These are phyloP conservation scores for Cutaneotrichosporon sp. DNA, from an alignment of 1,284 basidiomycete species.

Conservation along the genomic window DNA sequence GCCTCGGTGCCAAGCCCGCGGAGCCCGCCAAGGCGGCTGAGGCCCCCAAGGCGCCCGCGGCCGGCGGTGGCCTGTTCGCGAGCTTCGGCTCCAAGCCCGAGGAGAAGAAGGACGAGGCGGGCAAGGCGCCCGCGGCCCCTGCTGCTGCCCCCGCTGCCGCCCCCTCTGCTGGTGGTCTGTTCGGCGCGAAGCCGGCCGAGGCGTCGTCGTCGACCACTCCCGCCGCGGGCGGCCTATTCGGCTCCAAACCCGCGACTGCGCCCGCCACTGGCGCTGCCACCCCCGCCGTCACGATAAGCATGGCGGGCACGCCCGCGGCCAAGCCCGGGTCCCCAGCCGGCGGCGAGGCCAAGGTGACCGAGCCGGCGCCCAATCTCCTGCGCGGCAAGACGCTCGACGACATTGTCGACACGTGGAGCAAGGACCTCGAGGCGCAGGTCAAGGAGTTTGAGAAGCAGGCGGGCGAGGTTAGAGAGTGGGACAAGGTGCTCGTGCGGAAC, in stretches of 20 bases:
- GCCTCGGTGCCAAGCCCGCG: slow-evolving; percentile 30
- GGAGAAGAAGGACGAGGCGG: slow-evolving; percentile 16
- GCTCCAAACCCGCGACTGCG: slow-evolving; percentile 25
- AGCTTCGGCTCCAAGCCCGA: slow-evolving; percentile 16
- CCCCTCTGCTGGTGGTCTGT: slow-evolving; percentile 19
- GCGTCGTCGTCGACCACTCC: slow-evolving; percentile 3
- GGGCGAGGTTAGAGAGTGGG: slow-evolving; percentile 92
- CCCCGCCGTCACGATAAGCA: slow-evolving; percentile 20
- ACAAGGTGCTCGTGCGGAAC: slow-evolving; percentile 87
- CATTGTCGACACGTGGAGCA: slow-evolving; percentile 88
- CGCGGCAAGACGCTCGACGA: slow-evolving; percentile 94
- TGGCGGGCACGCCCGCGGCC: slow-evolving; percentile 33
- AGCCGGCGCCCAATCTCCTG: slow-evolving; percentile 68
- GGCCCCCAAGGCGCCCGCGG: slow-evolving; percentile 31
- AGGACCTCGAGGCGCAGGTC: slow-evolving; percentile 81
- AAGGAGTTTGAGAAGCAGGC: slow-evolving; percentile 87
- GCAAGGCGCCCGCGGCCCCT: slow-evolving; percentile 14
- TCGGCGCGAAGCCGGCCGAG: slow-evolving; percentile 34
- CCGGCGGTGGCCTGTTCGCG: slow-evolving; percentile 22
- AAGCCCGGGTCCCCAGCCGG: slow-evolving; percentile 51
- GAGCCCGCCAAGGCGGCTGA: slow-evolving; percentile 27
- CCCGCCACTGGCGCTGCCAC: slow-evolving; percentile 22
- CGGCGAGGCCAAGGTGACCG: slow-evolving; percentile 57
- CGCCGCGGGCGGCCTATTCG: slow-evolving; percentile 34
- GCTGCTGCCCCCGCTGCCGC: too few species aligned